These are phyloP conservation scores for Cardamine resedifolia DNA, from an alignment of 345 rosid genomes.

Conservation along the genomic window DNA sequence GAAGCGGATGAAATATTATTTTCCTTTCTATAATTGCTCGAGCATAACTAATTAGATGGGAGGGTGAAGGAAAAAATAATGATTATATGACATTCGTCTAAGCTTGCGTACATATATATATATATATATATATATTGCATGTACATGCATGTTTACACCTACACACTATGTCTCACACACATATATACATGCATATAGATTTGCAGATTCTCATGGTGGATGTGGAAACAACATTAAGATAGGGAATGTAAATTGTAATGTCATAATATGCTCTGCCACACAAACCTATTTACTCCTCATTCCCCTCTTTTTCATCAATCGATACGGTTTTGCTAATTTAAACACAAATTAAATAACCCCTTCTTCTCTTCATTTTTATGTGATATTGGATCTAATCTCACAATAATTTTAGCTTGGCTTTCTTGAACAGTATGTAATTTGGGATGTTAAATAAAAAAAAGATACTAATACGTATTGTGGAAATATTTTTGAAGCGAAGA, in stretches of 20 bases:
- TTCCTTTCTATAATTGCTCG: neutral
- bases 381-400: neutral
- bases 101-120: neutral
- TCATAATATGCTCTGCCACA: conserved; percentile 7
- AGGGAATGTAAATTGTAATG: conserved; percentile 10
- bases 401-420: neutral
- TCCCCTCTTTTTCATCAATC: conserved; percentile 12
- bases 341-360: neutral
- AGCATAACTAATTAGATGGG: neutral
- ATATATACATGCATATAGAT: neutral
- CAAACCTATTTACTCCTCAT: neutral
- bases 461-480: neutral
- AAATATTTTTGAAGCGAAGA: neutral
- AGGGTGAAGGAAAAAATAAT: no score
- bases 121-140: neutral
- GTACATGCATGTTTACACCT: conserved; percentile 5
- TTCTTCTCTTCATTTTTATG: neutral
- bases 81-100: neutral
- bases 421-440: conserved; percentile 5
- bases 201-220: conserved; percentile 27
- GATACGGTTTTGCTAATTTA: neutral
- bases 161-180: neutral
- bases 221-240: neutral
- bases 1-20: neutral
- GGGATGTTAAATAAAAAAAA: neutral